phyloP scores from a whole-genome alignment of 495 filamentous ascomycete genomes.

The Xylaria flabelliformis region DNA sequence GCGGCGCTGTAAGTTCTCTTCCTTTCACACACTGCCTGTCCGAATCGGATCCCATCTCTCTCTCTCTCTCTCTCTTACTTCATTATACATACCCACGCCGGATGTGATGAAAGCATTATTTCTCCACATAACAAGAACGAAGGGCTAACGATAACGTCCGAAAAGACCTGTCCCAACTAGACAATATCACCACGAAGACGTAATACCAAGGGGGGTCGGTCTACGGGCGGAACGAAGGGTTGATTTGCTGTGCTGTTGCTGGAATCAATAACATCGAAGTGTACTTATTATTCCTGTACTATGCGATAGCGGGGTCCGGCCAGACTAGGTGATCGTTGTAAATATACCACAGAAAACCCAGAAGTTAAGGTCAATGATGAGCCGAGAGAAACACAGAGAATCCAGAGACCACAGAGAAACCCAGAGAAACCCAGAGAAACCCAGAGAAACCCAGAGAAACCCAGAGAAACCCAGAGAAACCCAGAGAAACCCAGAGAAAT shows the following conservation, averaged over 20 bases:
- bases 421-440: too few relatives aligned
- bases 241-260: neutral
- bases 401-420: too few relatives aligned
- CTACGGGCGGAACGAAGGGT: neutral
- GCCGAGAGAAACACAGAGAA: neutral
- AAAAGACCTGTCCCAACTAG: conserved; percentile 43
- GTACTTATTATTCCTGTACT: neutral
- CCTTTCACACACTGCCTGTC: neutral
- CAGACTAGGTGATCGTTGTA: neutral
- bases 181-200: conserved; percentile 8
- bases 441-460: neutral
- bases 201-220: neutral
- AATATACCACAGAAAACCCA: conserved; percentile 8
- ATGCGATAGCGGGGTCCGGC: neutral
- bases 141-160: conserved; percentile 1
- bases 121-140: neutral
- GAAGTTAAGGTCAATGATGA: neutral
- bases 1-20: conserved; percentile 54
- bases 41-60: neutral
- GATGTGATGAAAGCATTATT: neutral
- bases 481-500: neutral
- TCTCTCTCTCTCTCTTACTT: too few relatives aligned
- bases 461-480: neutral
- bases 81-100: neutral
- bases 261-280: neutral